Evolutionary conservation across 352 stramenopile genomes (phyloP).

Genomic region (Phytopythium montanum): DNA sequence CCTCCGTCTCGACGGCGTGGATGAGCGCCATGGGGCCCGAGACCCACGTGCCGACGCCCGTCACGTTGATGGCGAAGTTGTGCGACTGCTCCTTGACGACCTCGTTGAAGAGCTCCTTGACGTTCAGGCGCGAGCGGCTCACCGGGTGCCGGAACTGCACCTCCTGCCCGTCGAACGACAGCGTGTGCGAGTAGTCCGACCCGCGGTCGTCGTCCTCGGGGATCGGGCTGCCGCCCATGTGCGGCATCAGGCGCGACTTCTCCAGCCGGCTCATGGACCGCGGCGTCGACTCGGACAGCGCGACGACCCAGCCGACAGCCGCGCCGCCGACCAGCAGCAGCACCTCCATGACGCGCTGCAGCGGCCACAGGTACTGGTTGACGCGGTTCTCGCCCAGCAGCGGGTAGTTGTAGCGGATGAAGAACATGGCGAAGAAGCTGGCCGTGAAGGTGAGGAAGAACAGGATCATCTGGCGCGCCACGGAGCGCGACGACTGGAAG

Average conservation of each 20-base stretch:
- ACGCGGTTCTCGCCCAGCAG: conserved; percentile 48
- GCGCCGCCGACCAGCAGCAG: conserved; percentile 68
- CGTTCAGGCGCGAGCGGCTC: conserved; percentile 61
- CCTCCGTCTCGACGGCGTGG: conserved; percentile 69
- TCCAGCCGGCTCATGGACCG: conserved; percentile 73
- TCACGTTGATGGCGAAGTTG: conserved; percentile 81
- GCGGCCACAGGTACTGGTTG: conserved; percentile 80
- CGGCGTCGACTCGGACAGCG: conserved; percentile 59
- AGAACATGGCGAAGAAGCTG: conserved; percentile 67
- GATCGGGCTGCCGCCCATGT: conserved; percentile 24
- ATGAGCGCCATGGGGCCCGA: conserved; percentile 82
- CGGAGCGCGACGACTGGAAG: conserved; percentile 65
- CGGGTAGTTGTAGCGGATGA: conserved; percentile 71
- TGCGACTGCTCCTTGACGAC: conserved; percentile 84
- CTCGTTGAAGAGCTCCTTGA: conserved; percentile 72
- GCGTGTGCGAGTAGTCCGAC: conserved; percentile 69
- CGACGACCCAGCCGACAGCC: conserved; percentile 53
- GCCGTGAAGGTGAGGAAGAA: conserved; percentile 81
- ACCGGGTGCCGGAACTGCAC: conserved; percentile 76
- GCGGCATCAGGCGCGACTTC: conserved; percentile 60
- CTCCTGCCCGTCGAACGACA: conserved; percentile 75
- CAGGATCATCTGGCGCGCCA: conserved; percentile 63
- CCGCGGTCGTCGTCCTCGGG: conserved; percentile 36
- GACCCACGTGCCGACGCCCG: conserved; percentile 78
- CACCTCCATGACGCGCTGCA: conserved; percentile 77